phyloP scores from a whole-genome alignment of 2,329 filamentous ascomycete genomes.

The Endoconidiophora laricicola region DNA sequence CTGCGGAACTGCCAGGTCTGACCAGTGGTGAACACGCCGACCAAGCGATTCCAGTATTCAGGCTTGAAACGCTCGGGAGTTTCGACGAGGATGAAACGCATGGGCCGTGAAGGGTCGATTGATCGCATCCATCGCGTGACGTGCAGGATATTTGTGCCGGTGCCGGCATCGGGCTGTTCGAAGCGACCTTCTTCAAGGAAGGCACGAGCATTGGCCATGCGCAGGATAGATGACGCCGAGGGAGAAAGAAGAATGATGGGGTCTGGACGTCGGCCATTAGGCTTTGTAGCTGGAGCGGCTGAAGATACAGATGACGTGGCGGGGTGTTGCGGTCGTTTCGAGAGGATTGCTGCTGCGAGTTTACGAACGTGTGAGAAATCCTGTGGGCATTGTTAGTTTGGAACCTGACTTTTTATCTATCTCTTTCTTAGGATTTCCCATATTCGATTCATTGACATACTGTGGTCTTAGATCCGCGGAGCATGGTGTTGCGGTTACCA shows the following conservation, averaged over 20 bases:
- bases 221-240: constrained; percentile 82
- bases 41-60: constrained; percentile 90
- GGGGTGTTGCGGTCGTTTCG: constrained; percentile 34
- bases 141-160: constrained; percentile 65
- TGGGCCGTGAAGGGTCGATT: constrained; percentile 52
- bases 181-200: constrained; percentile 82
- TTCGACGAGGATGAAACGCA: constrained; percentile 92
- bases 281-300: constrained; percentile 29
- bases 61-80: constrained; percentile 89
- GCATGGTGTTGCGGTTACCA: constrained; percentile 77
- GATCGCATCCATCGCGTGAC: constrained; percentile 60
- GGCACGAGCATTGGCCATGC: constrained; percentile 87
- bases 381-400: constrained; percentile 26
- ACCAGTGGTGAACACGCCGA: constrained; percentile 92
- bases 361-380: constrained; percentile 93
- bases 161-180: constrained; percentile 55
- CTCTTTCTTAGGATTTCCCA: not conserved
- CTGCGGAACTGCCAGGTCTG: constrained; percentile 98
- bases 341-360: constrained; percentile 61
- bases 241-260: constrained; percentile 96
- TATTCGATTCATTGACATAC: constrained; percentile 33
- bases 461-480: constrained; percentile 76
- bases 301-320: constrained; percentile 17
- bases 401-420: not conserved
- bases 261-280: constrained; percentile 38